Conservation (phyloP, 1,284 basidiomycete genomes). For the Filobasidium uniguttulatum region DNA sequence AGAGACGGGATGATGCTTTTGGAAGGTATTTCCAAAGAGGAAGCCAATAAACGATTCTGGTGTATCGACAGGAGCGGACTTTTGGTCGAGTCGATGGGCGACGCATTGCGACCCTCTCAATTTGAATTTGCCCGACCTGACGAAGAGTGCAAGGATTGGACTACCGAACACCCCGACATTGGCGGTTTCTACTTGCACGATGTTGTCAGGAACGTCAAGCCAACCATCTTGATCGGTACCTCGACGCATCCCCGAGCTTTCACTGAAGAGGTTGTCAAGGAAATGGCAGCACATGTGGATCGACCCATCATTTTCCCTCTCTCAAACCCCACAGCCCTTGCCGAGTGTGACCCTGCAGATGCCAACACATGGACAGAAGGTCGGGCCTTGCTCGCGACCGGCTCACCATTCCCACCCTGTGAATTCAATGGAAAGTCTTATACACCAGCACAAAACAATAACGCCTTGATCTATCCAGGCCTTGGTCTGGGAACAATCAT, state of each 20-base stretch:
- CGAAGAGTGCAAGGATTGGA: constrained; percentile 36
- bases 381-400: constrained; percentile 60
- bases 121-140: constrained; percentile 37
- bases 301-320: constrained; percentile 71
- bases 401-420: constrained; percentile 62
- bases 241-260: constrained; percentile 71
- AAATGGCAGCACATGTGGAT: constrained; percentile 57
- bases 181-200: constrained; percentile 37
- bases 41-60: constrained; percentile 58
- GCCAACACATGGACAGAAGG: constrained; percentile 62
- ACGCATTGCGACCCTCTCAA: constrained; percentile 34
- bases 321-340: constrained; percentile 63
- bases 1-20: constrained; percentile 58
- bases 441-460: constrained; percentile 34
- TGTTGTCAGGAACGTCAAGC: constrained; percentile 53
- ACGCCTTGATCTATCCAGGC: constrained; percentile 66
- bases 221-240: constrained; percentile 70
- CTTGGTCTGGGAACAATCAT: constrained; percentile 60
- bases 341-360: constrained; percentile 55
- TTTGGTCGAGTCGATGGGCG: constrained; percentile 40
- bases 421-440: constrained; percentile 28
- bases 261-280: constrained; percentile 51
- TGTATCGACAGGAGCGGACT: constrained; percentile 39
- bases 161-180: constrained; percentile 25
- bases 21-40: constrained; percentile 45